Evolutionary conservation across 129 eudicot genomes (phyloP), one percentile per base, ranked within the genome.

Genomic region (Lactuca saligna): DNA sequence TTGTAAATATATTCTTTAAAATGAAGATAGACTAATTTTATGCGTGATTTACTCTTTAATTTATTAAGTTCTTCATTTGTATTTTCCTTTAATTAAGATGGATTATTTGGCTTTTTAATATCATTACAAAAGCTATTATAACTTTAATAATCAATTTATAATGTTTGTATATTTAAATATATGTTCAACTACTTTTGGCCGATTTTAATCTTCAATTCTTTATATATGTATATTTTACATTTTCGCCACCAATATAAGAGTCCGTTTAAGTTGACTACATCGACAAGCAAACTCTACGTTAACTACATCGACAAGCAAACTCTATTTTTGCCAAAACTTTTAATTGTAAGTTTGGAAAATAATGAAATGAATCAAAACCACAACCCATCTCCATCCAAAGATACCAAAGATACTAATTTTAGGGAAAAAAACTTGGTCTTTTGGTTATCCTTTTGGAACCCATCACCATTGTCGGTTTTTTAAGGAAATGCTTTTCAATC

Each of bases 381-480:
- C 15, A 46, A 46, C 51, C 51, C 51, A 46, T n/a, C 51, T 46
- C 51, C 51, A 46, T 46, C 51, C 51, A 39, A 38, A 6, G 10
- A 39, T 10, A 53, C 50, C n/a, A 46, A 46, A 46, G 2, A 11
- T 46, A 46, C 51, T 46, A 46, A 46, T 10, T 11, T 2, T 46
- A 46, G 51, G 3, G 12, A 46, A 46, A 12, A 10, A 46, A 46
- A 46, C n/a, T 2, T 46, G n/a, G 51, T 4, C 51, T 46, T 16
- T 59, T 33, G 44, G 42, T 59, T 33, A 44, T 51, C 55, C 54
- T 39, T 68, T 69, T 46, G 32, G 42, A 69, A 56, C 64, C 54
- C 73, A 69, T 69, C 64, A 17, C 55, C 55, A 56, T 69, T 53
- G 13, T 69, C 29, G 8, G 0, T 15, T 10, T 39, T 54, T 16